These are phyloP conservation scores for Penicillium silybi DNA, from an alignment of 495 filamentous ascomycete species.

Conservation along the genomic window DNA sequence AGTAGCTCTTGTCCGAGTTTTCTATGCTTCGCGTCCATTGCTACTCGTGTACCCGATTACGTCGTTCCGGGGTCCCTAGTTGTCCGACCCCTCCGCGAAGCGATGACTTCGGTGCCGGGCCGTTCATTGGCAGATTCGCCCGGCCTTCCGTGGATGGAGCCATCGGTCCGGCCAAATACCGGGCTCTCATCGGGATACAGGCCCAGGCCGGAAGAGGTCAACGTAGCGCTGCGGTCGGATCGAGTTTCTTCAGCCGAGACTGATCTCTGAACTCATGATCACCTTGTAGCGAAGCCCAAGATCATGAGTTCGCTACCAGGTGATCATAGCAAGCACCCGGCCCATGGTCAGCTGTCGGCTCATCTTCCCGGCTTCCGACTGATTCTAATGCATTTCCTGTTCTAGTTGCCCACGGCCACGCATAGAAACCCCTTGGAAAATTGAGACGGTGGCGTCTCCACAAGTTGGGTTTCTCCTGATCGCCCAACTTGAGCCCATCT, in stretches of 20 bases:
- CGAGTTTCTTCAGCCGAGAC: background rate
- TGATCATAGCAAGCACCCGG: background rate
- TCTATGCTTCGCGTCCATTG: background rate
- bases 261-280: too few species aligned
- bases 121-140: background rate
- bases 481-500: too few species aligned
- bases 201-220: background rate
- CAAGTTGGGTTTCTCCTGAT: too few species aligned
- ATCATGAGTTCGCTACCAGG: background rate
- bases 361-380: too few species aligned
- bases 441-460: too few species aligned
- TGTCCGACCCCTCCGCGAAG: background rate
- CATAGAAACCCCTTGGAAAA: too few species aligned
- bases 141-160: background rate
- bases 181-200: background rate
- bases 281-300: background rate
- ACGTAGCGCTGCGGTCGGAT: background rate
- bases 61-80: background rate
- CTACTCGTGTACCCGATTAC: background rate
- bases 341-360: background rate
- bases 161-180: background rate
- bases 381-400: too few species aligned
- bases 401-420: too few species aligned
- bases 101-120: background rate
- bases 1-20: conserved; percentile 3